phyloP scores from a whole-genome alignment of 1,284 basidiomycete genomes.

The Puccinia brachypodii region DNA sequence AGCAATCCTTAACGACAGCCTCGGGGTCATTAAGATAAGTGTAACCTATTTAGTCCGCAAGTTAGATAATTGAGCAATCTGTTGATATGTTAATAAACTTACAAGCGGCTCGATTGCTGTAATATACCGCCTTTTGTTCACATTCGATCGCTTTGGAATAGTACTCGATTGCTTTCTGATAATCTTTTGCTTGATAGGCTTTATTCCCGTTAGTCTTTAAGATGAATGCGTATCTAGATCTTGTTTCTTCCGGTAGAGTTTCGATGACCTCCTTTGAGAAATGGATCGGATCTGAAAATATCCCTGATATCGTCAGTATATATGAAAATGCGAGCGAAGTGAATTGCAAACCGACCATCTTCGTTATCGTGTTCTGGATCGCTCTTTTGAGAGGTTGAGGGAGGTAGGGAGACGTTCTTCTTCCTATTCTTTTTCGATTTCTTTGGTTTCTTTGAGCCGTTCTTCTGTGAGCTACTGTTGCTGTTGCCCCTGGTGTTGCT shows the following conservation, averaged over 20 bases:
- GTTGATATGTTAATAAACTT: slow-evolving; percentile 54
- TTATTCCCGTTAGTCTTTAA: slow-evolving; percentile 89
- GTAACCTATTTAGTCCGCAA: slow-evolving; percentile 65
- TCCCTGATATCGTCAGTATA: neutral
- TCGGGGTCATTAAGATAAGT: slow-evolving; percentile 83
- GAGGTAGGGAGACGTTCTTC: neutral
- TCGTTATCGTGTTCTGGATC: slow-evolving; percentile 17
- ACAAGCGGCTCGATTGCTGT: slow-evolving; percentile 97
- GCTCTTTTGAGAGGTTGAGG: slow-evolving; percentile 5
- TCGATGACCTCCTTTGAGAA: slow-evolving; percentile 35
- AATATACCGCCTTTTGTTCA: slow-evolving; percentile 83
- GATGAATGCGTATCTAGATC: slow-evolving; percentile 70
- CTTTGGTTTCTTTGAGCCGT: slow-evolving; percentile 29
- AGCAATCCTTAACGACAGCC: slow-evolving; percentile 84
- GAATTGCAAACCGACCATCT: neutral
- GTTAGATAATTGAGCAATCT: neutral
- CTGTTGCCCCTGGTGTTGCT: neutral
- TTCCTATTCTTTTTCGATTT: slow-evolving; percentile 39
- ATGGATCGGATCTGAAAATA: slow-evolving; percentile 21
- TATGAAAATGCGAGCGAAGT: neutral
- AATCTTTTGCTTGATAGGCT: slow-evolving; percentile 78
- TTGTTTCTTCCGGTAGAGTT: slow-evolving; percentile 63
- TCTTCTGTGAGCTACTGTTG: neutral
- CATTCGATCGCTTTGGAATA: slow-evolving; percentile 86
- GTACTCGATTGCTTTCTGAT: slow-evolving; percentile 71